Evolutionary conservation across 768 basidiomycete genomes (phyloP).

Genomic region (Leucosporidium scottii): DNA sequence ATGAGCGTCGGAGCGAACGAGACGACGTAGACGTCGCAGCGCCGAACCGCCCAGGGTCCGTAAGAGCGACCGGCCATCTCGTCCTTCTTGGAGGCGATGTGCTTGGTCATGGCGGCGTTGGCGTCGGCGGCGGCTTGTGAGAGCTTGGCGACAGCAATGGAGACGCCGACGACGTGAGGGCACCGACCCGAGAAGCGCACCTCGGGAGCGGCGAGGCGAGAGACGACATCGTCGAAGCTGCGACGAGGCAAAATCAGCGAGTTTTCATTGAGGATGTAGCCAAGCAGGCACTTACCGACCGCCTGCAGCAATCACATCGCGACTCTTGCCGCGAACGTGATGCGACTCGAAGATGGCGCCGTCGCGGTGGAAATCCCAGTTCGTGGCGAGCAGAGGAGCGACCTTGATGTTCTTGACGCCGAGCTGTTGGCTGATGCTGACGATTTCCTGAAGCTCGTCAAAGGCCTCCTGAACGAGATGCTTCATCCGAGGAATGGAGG

Average conservation of each 20-base stretch:
- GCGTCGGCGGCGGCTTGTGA: slow-evolving; percentile 31
- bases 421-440: slow-evolving; percentile 27
- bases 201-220: slow-evolving; percentile 33
- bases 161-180: slow-evolving; percentile 34
- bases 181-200: slow-evolving; percentile 26
- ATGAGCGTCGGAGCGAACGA: slow-evolving; percentile 35
- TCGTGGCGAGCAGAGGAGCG: slow-evolving; percentile 34
- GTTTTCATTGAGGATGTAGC: not conserved
- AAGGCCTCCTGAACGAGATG: slow-evolving; percentile 32
- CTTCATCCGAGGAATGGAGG: slow-evolving; percentile 23
- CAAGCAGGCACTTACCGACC: slow-evolving; percentile 31
- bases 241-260: not conserved
- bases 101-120: slow-evolving; percentile 20
- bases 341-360: slow-evolving; percentile 36
- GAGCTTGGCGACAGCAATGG: slow-evolving; percentile 34
- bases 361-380: slow-evolving; percentile 34
- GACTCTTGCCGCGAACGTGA: slow-evolving; percentile 26
- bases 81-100: not conserved
- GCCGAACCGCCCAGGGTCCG: slow-evolving; percentile 35
- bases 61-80: slow-evolving; percentile 28
- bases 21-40: slow-evolving; percentile 40
- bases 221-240: slow-evolving; percentile 39
- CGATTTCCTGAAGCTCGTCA: slow-evolving; percentile 33
- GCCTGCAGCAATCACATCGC: slow-evolving; percentile 39
- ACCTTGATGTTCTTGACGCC: slow-evolving; percentile 37